Evolutionary conservation across 2,329 filamentous ascomycete genomes (phyloP).

Genomic region (Geosmithia morbida): DNA sequence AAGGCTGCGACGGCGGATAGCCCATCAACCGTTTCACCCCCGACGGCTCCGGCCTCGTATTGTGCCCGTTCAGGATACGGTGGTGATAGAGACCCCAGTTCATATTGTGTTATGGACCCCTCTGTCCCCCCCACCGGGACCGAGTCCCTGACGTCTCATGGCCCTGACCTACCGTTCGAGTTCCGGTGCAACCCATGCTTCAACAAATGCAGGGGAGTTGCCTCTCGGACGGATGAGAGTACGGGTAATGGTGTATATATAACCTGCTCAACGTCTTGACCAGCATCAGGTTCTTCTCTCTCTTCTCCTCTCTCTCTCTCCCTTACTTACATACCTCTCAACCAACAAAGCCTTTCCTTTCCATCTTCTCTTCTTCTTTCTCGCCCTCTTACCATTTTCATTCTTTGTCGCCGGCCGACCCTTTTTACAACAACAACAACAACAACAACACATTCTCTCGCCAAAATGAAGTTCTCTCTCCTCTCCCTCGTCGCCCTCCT

Average conservation of each 20-base stretch:
- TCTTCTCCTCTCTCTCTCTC: too few species aligned
- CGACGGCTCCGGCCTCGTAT: not conserved
- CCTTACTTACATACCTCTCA: too few species aligned
- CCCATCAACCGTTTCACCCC: not conserved
- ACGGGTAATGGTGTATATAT: too few species aligned
- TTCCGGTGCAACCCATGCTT: too few species aligned
- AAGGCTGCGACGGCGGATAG: not conserved
- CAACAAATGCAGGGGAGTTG: too few species aligned
- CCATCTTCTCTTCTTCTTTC: slow-evolving; percentile 8
- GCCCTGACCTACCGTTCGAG: too few species aligned
- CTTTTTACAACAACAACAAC: slow-evolving; percentile 9
- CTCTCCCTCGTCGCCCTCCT: slow-evolving; percentile 30
- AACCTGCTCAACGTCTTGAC: too few species aligned
- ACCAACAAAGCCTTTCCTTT: slow-evolving; percentile 2
- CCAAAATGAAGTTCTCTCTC: slow-evolving; percentile 39
- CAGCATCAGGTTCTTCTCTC: too few species aligned
- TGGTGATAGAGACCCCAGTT: not conserved
- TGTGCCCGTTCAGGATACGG: not conserved
- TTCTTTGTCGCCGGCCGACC: slow-evolving; percentile 37
- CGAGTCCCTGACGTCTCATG: too few species aligned
- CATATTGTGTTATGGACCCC: too few species aligned
- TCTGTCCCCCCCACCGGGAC: too few species aligned
- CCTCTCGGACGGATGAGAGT: too few species aligned
- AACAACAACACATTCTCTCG: slow-evolving; percentile 4
- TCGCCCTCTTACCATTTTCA: slow-evolving; percentile 9